Evolutionary conservation across 768 basidiomycete genomes (phyloP).

Genomic region (Pisolithus marmoratus): DNA sequence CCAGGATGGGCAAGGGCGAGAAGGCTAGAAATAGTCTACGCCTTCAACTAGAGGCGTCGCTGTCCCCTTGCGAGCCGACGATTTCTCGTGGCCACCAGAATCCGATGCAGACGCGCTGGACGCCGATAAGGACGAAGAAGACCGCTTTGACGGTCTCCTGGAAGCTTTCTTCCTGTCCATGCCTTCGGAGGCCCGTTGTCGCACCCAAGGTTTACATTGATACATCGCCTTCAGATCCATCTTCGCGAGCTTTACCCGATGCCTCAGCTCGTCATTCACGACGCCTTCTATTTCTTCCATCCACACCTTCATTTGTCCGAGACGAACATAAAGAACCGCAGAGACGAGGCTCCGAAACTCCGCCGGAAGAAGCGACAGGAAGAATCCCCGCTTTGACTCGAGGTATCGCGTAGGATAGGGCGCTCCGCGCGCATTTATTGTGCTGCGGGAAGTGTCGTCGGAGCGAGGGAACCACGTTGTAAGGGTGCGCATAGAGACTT

Average conservation of each 20-base stretch:
- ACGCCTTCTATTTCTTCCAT: constrained; percentile 36
- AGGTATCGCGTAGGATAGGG: constrained; percentile 35
- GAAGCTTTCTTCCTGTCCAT: neutral
- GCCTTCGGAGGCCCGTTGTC: neutral
- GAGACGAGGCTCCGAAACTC: constrained; percentile 30
- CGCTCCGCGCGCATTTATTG: constrained; percentile 32
- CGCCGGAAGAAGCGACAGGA: constrained; percentile 30
- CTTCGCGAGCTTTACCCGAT: neutral
- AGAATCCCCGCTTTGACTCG: constrained; percentile 26
- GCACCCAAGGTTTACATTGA: neutral
- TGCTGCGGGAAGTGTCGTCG: constrained; percentile 24
- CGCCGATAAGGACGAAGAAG: constrained; percentile 2
- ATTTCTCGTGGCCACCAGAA: constrained; percentile 2
- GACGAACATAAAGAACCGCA: constrained; percentile 28
- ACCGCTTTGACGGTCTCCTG: neutral
- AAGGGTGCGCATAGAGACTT: constrained; percentile 25
- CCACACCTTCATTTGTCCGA: constrained; percentile 28
- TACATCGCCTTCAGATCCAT: neutral
- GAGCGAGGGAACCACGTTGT: constrained; percentile 24
- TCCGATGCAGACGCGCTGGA: neutral
- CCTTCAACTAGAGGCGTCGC: constrained; percentile 22
- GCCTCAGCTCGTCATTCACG: neutral
- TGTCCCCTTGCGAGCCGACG: neutral
- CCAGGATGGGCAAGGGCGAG: constrained; percentile 1
- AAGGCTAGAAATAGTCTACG: constrained; percentile 31